phyloP scores from a whole-genome alignment of 2,329 filamentous ascomycete species.

The Orbilia brochopaga region DNA sequence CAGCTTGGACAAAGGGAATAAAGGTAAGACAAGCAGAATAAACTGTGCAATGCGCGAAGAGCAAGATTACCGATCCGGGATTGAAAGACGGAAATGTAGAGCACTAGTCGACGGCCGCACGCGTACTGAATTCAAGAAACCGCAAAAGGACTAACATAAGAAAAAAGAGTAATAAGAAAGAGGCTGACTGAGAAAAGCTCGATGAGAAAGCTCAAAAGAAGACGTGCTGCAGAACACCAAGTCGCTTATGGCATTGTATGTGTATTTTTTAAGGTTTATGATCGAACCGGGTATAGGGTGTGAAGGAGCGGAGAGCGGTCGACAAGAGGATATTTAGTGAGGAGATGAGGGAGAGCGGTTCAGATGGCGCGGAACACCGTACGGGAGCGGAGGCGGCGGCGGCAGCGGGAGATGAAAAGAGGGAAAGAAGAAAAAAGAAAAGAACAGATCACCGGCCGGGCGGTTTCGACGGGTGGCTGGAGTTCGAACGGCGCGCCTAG shows the following conservation, averaged over 20 bases:
- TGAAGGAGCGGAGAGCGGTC: background rate
- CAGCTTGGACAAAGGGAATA: background rate
- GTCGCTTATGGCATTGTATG: background rate
- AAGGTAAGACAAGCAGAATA: background rate
- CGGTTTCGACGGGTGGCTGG: background rate
- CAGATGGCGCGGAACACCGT: background rate
- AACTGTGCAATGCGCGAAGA: background rate
- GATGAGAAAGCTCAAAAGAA: background rate
- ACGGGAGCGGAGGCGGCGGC: conserved; percentile 5
- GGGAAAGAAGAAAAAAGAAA: background rate
- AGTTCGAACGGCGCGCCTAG: background rate
- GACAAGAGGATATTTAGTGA: background rate
- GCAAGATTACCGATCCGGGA: background rate
- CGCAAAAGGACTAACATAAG: too few relatives aligned
- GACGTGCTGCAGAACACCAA: background rate
- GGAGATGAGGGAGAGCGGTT: background rate
- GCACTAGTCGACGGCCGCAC: too few relatives aligned
- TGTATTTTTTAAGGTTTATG: background rate
- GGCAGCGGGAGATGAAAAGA: background rate
- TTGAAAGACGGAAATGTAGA: background rate
- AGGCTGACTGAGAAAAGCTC: background rate
- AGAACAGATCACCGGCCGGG: conserved; percentile 1
- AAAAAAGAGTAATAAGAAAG: background rate
- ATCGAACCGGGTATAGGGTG: background rate
- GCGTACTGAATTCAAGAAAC: too few relatives aligned